Conservation (phyloP, 2,329 filamentous ascomycete species). For the Penicillium sp. region DNA sequence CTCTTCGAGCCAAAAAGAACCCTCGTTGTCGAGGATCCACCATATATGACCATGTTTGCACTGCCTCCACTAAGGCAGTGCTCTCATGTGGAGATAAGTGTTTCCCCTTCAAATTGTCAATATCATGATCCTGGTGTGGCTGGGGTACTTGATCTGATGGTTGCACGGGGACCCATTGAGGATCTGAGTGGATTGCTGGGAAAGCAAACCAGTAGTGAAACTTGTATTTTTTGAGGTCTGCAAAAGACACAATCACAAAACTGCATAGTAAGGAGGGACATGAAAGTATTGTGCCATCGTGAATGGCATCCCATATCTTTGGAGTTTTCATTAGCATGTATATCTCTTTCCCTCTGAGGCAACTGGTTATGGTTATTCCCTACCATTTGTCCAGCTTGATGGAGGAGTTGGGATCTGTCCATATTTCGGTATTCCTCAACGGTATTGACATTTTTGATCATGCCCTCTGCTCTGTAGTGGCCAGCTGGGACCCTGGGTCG, state of each 20-base stretch:
- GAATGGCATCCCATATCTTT: slow-evolving; percentile 97
- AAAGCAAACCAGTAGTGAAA: slow-evolving; percentile 99
- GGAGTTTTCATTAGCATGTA: slow-evolving; percentile 14
- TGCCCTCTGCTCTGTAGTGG: slow-evolving; percentile 81
- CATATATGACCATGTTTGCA: slow-evolving; percentile 83
- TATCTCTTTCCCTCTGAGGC: no score
- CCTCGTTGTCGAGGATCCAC: slow-evolving; percentile 83
- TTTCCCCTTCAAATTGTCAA: slow-evolving; percentile 25
- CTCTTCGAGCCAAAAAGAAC: slow-evolving; percentile 82
- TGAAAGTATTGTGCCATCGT: slow-evolving; percentile 93
- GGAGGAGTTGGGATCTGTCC: slow-evolving; percentile 75
- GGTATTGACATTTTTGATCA: slow-evolving; percentile 94
- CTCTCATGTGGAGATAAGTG: slow-evolving; percentile 66
- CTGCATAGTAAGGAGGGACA: slow-evolving; percentile 87
- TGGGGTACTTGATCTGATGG: slow-evolving; percentile 25
- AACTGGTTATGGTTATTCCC: slow-evolving; percentile 21
- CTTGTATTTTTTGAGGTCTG: slow-evolving; percentile 94
- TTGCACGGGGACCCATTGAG: slow-evolving; percentile 67
- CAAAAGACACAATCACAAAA: slow-evolving; percentile 86
- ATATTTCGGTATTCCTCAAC: slow-evolving; percentile 86
- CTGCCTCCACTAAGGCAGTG: slow-evolving; percentile 71
- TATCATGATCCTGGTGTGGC: slow-evolving; percentile 2
- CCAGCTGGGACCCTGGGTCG: slow-evolving; percentile 61
- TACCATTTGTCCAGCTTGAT: slow-evolving; percentile 75
- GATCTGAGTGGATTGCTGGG: slow-evolving; percentile 85